These are phyloP conservation scores for Gastrolobium bilobum DNA, from an alignment of 306 rosid genomes.

Conservation along the genomic window DNA sequence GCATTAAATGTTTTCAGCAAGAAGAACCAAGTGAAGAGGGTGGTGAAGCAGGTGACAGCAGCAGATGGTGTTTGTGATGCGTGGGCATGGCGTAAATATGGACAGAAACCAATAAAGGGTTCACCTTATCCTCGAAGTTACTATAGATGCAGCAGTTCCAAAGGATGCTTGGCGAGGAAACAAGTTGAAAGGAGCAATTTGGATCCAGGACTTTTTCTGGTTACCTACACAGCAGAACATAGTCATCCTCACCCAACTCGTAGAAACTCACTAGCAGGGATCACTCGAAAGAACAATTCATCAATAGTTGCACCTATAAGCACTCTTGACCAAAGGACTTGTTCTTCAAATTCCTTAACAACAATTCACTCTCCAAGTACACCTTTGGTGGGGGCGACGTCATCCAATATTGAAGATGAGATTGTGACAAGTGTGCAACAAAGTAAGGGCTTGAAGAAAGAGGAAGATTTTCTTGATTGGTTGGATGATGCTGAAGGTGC, in stretches of 20 bases:
- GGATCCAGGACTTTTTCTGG: constrained; percentile 67
- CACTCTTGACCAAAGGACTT: background rate
- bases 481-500: constrained; percentile 33
- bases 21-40: constrained; percentile 70
- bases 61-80: constrained; percentile 63
- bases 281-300: constrained; percentile 46
- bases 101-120: constrained; percentile 97
- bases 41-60: constrained; percentile 69
- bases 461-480: constrained; percentile 45
- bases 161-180: constrained; percentile 88
- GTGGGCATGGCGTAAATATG: constrained; percentile 98
- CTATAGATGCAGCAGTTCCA: constrained; percentile 85
- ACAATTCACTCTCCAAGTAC: constrained; percentile 24
- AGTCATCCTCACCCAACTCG: constrained; percentile 78
- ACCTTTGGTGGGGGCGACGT: constrained; percentile 7
- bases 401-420: constrained; percentile 45
- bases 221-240: constrained; percentile 86
- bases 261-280: constrained; percentile 51
- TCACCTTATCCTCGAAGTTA: constrained; percentile 95
- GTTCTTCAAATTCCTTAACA: constrained; percentile 12
- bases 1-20: constrained; percentile 51
- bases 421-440: constrained; percentile 20
- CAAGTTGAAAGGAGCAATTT: constrained; percentile 82
- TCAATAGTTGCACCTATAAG: background rate
- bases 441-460: constrained; percentile 39